Base-by-base conservation (phyloP, 169 alveolate genomes). In the Plasmodium chabaudi region DNA sequence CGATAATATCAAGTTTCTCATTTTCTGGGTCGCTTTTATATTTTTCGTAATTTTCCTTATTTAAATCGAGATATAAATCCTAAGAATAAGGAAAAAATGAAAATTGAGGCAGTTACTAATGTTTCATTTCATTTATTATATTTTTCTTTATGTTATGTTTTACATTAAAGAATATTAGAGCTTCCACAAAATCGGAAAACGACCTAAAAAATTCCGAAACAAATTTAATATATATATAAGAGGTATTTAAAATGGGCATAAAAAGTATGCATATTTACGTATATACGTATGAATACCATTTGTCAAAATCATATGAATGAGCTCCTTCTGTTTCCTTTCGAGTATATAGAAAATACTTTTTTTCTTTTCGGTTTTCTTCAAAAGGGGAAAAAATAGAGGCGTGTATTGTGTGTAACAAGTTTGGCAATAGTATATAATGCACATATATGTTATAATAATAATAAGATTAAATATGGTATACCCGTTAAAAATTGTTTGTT, bases 261-360 rank as follows among this genome's bases (percentile, higher is more conserved):
- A 34, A 34, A 34, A 3, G 4, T 34, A 34, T 3, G 42, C 7
- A 34, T 34, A 34, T 34, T 2, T 34, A 34, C 39, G 5, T 27
- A 27, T 27, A 34, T 34, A 34, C 5, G 7, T 34, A 34, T 34
- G 42, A 61, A 57, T 27, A 79, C 89, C 89, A 79, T 65, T 79
- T 79, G 23, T 79, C 89, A 70, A 79, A 79, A 39, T 79, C 89
- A 21, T 79, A 79, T 4, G 89, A 65, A 57, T 79, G 89, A 19
- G 79, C 89, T 17, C 89, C 89, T 65, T 79, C 89, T 10, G 70
- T 79, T 68, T 79, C 89, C 79, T 64, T 79, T 44, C 89, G 73
- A 15, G 89, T 79, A 47, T 79, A 79, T n/a, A 79, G 44, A 3
- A 79, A 10, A 57, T 47, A 79, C 44, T 79, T 79, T 55, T 79